These are phyloP conservation scores for Solanum arcanum DNA, from an alignment of 257 asterid genomes.

Conservation along the genomic window DNA sequence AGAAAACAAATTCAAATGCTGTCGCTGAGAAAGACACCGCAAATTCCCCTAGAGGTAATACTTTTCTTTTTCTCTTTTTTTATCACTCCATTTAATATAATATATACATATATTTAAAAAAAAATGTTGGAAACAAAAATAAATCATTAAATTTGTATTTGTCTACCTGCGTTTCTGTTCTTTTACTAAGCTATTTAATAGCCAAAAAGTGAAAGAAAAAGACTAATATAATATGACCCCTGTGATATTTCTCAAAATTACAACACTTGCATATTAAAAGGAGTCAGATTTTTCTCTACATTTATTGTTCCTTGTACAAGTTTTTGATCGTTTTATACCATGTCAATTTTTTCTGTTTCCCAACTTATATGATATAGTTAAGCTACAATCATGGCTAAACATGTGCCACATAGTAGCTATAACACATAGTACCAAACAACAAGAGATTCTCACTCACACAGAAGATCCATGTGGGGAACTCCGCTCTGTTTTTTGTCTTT, in stretches of 20 bases:
- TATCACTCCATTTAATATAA: background rate
- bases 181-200: background rate
- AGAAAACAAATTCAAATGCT: slow-evolving; percentile 14
- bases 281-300: slow-evolving; percentile 1
- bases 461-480: background rate
- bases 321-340: background rate
- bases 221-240: background rate
- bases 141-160: background rate
- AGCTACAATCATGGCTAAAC: background rate
- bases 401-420: slow-evolving; percentile 11
- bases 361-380: no score
- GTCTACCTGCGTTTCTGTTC: background rate
- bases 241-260: background rate
- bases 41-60: slow-evolving; percentile 41
- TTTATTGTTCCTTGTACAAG: background rate
- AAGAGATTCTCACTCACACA: background rate
- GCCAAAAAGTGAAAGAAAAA: background rate
- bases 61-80: background rate
- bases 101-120: background rate
- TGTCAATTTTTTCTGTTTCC: background rate
- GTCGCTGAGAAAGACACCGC: slow-evolving; percentile 31
- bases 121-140: background rate
- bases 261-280: background rate
- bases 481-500: background rate
- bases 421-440: background rate